phyloP scores from a whole-genome alignment of 352 stramenopile species.

The Nothophytophthora sp. region DNA sequence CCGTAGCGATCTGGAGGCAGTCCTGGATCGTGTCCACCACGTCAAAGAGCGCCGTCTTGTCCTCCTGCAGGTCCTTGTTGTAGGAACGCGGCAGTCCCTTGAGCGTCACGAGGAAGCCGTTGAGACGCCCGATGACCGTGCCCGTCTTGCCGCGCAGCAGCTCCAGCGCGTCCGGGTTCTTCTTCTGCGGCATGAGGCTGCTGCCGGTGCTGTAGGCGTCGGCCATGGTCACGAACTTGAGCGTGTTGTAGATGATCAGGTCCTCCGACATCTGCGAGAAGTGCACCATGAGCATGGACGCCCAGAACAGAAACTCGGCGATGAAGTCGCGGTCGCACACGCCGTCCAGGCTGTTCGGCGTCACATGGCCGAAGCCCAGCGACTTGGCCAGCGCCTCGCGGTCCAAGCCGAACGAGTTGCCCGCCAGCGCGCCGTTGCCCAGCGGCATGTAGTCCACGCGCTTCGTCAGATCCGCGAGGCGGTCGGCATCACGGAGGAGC shows the following conservation, averaged over 20 bases:
- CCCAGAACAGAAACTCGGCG: constrained; percentile 98
- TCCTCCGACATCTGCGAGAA: constrained; percentile 98
- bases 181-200: constrained; percentile 99
- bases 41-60: constrained; percentile 98
- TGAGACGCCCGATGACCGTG: constrained; percentile 93
- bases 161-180: constrained; percentile 99
- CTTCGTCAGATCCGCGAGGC: constrained; percentile 93
- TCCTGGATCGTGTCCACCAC: constrained; percentile 97
- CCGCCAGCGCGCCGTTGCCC: constrained; percentile 96
- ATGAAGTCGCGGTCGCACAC: constrained; percentile 99
- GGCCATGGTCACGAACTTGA: constrained; percentile 95
- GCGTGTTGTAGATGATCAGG: constrained; percentile 98
- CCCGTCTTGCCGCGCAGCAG: constrained; percentile 97
- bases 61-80: constrained; percentile 99
- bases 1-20: constrained; percentile 96
- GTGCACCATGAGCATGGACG: constrained; percentile 95
- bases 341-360: constrained; percentile 97
- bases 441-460: constrained; percentile 97
- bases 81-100: constrained; percentile 97
- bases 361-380: constrained; percentile 94
- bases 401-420: constrained; percentile 98
- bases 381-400: constrained; percentile 92
- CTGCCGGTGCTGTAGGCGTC: constrained; percentile 98
- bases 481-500: constrained; percentile 93
- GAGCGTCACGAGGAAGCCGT: constrained; percentile 96